Conservation (phyloP, 805 yeast species). For the Candida palmyrensis region DNA sequence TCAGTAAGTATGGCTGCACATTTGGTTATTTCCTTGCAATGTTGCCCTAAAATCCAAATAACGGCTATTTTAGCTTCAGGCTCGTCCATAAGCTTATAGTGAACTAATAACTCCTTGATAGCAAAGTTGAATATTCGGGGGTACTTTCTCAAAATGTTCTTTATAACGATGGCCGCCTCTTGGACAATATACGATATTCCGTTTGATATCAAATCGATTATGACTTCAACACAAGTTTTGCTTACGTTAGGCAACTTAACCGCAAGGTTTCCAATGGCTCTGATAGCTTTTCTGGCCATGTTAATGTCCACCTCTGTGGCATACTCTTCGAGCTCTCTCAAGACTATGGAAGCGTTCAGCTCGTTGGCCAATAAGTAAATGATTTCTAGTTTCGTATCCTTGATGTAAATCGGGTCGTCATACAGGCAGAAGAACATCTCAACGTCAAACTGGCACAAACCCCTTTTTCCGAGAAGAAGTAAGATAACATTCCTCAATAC, state of each 20-base stretch:
- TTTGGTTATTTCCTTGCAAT: slow-evolving; percentile 43
- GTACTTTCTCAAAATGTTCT: slow-evolving; percentile 72
- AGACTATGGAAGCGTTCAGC: slow-evolving; percentile 52
- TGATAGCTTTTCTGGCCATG: slow-evolving; percentile 80
- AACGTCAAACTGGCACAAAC: slow-evolving; percentile 61
- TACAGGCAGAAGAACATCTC: slow-evolving; percentile 75
- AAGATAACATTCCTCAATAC: slow-evolving; percentile 77
- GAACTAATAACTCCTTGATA: slow-evolving; percentile 22
- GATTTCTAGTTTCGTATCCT: slow-evolving; percentile 86
- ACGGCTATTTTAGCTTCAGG: slow-evolving; percentile 74
- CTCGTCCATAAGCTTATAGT: slow-evolving; percentile 51
- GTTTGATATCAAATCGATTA: slow-evolving; percentile 55
- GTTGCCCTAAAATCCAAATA: slow-evolving; percentile 82
- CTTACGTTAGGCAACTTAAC: slow-evolving; percentile 65
- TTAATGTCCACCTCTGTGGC: slow-evolving; percentile 83
- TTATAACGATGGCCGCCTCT: slow-evolving; percentile 71
- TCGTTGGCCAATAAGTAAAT: slow-evolving; percentile 73
- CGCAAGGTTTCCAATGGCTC: slow-evolving; percentile 88
- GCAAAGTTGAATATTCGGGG: slow-evolving; percentile 48
- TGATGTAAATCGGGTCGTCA: slow-evolving; percentile 83
- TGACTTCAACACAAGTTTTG: slow-evolving; percentile 54
- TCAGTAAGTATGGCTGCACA: slow-evolving; percentile 33
- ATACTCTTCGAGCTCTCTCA: slow-evolving; percentile 77
- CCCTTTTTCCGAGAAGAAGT: slow-evolving; percentile 60
- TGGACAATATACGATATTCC: slow-evolving; percentile 73